Percentiles rank a stretch among this genome's conserved stretches.
Evolutionary conservation across 2,329 filamentous ascomycete species (phyloP).

Genomic region (Hawksworthiomyces lignivorus): DNA sequence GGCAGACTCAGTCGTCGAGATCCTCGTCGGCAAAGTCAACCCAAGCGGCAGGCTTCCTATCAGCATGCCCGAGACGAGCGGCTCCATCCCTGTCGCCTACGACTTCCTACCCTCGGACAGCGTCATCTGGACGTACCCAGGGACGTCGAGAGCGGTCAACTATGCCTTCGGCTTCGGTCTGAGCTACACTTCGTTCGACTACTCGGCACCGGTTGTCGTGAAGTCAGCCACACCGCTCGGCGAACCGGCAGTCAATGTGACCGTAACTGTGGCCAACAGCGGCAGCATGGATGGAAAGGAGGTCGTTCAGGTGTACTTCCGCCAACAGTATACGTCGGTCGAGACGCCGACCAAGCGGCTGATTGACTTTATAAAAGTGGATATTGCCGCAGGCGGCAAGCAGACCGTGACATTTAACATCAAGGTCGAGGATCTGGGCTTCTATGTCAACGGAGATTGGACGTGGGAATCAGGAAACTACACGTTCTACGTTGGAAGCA

Average conservation of each 20-base stretch:
- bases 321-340: slow-evolving; percentile 32
- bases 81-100: slow-evolving; percentile 54
- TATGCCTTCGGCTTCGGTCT: slow-evolving; percentile 59
- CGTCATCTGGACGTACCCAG: slow-evolving; percentile 34
- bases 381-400: slow-evolving; percentile 31
- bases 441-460: slow-evolving; percentile 21
- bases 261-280: slow-evolving; percentile 37
- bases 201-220: no score
- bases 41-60: slow-evolving; percentile 64
- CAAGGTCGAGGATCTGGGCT: slow-evolving; percentile 21
- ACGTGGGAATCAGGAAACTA: slow-evolving; percentile 19
- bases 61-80: slow-evolving; percentile 54
- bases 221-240: background rate
- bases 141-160: slow-evolving; percentile 32
- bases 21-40: slow-evolving; percentile 51
- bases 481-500: slow-evolving; percentile 24
- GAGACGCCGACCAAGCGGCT: slow-evolving; percentile 36
- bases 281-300: slow-evolving; percentile 29
- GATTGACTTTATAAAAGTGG: slow-evolving; percentile 40
- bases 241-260: slow-evolving; percentile 33
- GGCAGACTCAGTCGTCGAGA: slow-evolving; percentile 55
- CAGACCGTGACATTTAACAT: slow-evolving; percentile 27
- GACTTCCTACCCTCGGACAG: slow-evolving; percentile 54
- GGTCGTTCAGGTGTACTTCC: slow-evolving; percentile 30
- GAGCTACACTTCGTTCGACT: slow-evolving; percentile 53